These are phyloP conservation scores for Globisporangium solare DNA, from an alignment of 352 stramenopile genomes.

Conservation along the genomic window DNA sequence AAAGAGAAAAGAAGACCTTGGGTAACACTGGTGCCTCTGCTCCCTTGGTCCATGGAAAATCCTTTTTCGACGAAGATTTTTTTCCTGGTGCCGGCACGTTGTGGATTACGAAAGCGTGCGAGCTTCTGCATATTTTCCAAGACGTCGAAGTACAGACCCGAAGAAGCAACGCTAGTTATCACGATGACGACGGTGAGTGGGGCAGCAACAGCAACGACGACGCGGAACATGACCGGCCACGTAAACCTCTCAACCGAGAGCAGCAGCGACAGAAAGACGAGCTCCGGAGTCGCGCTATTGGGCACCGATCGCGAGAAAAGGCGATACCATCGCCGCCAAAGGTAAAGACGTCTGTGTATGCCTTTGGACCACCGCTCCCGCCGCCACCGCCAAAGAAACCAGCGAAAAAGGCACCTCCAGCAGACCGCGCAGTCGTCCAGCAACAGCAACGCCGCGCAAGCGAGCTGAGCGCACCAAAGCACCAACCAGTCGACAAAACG, in stretches of 20 bases:
- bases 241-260: slow-evolving; percentile 37
- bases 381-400: slow-evolving; percentile 27
- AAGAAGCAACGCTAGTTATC: slow-evolving; percentile 11
- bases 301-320: slow-evolving; percentile 55
- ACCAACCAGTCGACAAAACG: slow-evolving; percentile 50
- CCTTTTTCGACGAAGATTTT: slow-evolving; percentile 40
- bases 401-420: slow-evolving; percentile 24
- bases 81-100: slow-evolving; percentile 25
- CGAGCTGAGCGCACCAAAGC: slow-evolving; percentile 60
- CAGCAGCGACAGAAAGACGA: slow-evolving; percentile 70
- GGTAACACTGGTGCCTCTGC: background rate
- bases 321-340: slow-evolving; percentile 47
- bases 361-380: slow-evolving; percentile 40
- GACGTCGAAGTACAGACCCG: slow-evolving; percentile 18
- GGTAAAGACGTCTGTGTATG: slow-evolving; percentile 42
- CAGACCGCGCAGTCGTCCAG: slow-evolving; percentile 32
- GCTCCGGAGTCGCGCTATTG: slow-evolving; percentile 52
- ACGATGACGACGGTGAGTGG: slow-evolving; percentile 19
- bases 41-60: slow-evolving; percentile 18
- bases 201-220: slow-evolving; percentile 16
- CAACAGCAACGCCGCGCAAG: slow-evolving; percentile 51
- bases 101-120: slow-evolving; percentile 59
- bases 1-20: slow-evolving; percentile 56
- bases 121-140: slow-evolving; percentile 47
- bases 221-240: slow-evolving; percentile 15